phyloP scores from a whole-genome alignment of 257 asterid species.

The Nicotiana tomentosiformis region DNA sequence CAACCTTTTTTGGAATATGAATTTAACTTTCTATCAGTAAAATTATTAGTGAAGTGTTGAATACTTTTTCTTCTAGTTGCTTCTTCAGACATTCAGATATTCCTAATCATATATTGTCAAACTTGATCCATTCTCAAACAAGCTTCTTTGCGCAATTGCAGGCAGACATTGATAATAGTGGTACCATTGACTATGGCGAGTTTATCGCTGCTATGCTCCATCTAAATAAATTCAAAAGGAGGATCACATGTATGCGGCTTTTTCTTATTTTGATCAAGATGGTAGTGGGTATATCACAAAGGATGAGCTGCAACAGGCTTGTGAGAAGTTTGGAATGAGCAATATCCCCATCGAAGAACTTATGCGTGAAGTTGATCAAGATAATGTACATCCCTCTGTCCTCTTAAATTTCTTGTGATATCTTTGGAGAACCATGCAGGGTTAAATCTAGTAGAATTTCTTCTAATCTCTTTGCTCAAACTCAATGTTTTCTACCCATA shows the following conservation, averaged over 20 bases:
- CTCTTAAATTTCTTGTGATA: background rate
- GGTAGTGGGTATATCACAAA: conserved; percentile 46
- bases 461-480: background rate
- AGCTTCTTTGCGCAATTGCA: conserved; percentile 9
- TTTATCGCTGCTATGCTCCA: conserved; percentile 49
- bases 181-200: conserved; percentile 46
- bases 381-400: conserved; percentile 22
- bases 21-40: no score
- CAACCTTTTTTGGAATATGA: no score
- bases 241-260: conserved; percentile 45
- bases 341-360: conserved; percentile 39
- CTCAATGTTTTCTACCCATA: background rate
- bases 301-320: conserved; percentile 41
- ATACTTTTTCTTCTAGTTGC: background rate
- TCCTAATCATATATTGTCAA: background rate
- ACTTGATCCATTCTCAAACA: background rate
- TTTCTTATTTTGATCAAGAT: conserved; percentile 45
- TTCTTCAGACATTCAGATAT: no score
- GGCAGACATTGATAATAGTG: conserved; percentile 47
- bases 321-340: conserved; percentile 34
- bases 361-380: conserved; percentile 43
- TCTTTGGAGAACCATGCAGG: background rate
- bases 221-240: conserved; percentile 38
- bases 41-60: background rate
- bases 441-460: background rate